phyloP scores from a whole-genome alignment of 108 stramenopile species.

The Fragilaria radians region DNA sequence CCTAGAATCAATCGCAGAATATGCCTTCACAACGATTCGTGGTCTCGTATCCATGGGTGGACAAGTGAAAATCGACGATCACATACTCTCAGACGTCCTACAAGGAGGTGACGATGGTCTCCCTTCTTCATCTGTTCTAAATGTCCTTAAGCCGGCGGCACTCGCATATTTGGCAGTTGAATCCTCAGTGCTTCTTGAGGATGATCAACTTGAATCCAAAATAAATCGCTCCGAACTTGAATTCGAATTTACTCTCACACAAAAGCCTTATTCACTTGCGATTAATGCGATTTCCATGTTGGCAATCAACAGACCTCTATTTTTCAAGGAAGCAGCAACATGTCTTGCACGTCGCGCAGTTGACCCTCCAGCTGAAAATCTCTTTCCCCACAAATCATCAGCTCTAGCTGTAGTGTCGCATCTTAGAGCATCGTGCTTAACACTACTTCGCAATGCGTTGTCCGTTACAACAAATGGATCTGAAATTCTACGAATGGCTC shows the following conservation, averaged over 20 bases:
- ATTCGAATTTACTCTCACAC: constrained; percentile 71
- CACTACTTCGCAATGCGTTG: constrained; percentile 71
- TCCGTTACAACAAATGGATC: constrained; percentile 65
- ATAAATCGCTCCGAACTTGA: constrained; percentile 48
- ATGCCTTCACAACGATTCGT: constrained; percentile 76
- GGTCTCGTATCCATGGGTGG: constrained; percentile 76
- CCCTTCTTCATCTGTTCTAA: constrained; percentile 62
- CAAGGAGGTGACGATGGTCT: constrained; percentile 28
- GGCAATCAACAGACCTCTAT: constrained; percentile 67
- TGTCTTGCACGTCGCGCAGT: constrained; percentile 68
- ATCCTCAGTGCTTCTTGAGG: constrained; percentile 39
- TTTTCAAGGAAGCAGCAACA: constrained; percentile 69
- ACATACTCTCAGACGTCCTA: constrained; percentile 55
- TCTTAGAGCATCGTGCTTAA: constrained; percentile 69
- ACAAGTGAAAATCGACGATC: constrained; percentile 73
- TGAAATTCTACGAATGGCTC: constrained; percentile 50
- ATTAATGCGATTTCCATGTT: constrained; percentile 78
- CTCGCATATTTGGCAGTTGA: constrained; percentile 77
- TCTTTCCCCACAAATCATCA: constrained; percentile 27
- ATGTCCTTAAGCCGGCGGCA: constrained; percentile 78
- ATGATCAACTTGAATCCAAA: constrained; percentile 17
- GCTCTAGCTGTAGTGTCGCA: constrained; percentile 55
- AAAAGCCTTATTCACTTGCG: constrained; percentile 74
- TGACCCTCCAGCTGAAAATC: constrained; percentile 46
- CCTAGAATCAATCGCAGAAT: constrained; percentile 79